Evolutionary conservation across 2,329 filamentous ascomycete genomes (phyloP), one percentile per base, ranked within the genome.

Genomic region (Achaetomium macrosporum): DNA sequence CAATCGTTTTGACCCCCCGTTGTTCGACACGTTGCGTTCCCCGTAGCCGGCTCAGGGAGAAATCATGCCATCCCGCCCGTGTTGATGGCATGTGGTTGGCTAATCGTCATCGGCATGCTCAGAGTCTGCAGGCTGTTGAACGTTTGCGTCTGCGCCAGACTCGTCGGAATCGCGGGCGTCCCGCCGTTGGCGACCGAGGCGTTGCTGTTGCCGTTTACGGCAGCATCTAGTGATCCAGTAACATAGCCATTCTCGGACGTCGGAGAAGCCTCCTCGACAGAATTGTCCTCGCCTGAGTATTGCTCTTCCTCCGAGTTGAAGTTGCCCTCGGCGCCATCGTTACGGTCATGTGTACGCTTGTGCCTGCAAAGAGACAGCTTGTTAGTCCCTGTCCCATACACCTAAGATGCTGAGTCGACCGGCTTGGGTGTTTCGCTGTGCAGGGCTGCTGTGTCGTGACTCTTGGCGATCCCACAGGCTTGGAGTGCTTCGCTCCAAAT

Each of bases 251-350:
- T 74, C 59, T 87, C 83, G 0, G 85, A 88, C 44, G 79, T 83
- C 15, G 88, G 87, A 12, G 87, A 90, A 16, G 86, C 83, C 59
- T 91, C 87, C 58, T 90, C 88, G 29, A 91, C 79, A 37, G 88
- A 85, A 48, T 87, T 86, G 61, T 93, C 88, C 60, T 95, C 90
- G 56, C 92, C 89, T 35, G 82, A 84, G 62, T 78, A 84, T 50
- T 93, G 88, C 65, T 95, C 90, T 61, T 92, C 83, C 42, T 95
- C 90, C 37, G 87, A 86, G 65, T 78, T 79, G 63, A 84, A 76
- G 53, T 69, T 69, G 47, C 74, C 75, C 41, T 85, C 82, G 40
- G 70, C 76, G 35, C 80, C 81, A 46, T 85, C 82, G 53, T 78
- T 77, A 50, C 79, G 85, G 69, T 80, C 86, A 62, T 86, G 83